phyloP scores from a whole-genome alignment of 768 basidiomycete species.

The Tylopilus balloui region DNA sequence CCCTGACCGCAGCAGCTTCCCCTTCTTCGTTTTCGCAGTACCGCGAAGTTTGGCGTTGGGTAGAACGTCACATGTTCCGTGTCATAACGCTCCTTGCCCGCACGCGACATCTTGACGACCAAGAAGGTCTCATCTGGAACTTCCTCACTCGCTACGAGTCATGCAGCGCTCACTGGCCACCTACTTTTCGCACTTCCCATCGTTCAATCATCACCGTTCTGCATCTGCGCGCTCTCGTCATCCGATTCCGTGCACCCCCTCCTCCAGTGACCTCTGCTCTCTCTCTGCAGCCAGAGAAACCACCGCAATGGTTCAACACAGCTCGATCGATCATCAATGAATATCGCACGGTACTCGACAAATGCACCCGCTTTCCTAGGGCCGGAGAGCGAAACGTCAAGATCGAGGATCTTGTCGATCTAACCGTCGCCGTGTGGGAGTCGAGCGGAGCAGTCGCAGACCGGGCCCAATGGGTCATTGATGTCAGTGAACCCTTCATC shows the following conservation, averaged over 20 bases:
- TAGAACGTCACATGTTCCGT: conserved; percentile 79
- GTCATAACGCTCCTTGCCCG: conserved; percentile 62
- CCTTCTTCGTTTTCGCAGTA: conserved; percentile 57
- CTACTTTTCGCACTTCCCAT: conserved; percentile 72
- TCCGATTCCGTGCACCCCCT: conserved; percentile 39
- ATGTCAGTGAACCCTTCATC: conserved; percentile 46
- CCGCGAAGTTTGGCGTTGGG: conserved; percentile 85
- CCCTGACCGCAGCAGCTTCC: conserved; percentile 23
- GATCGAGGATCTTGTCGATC: conserved; percentile 81
- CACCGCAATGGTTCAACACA: conserved; percentile 57
- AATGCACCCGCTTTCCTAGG: conserved; percentile 70
- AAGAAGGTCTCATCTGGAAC: conserved; percentile 48
- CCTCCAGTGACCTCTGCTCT: conserved; percentile 13
- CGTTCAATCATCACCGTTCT: conserved; percentile 66
- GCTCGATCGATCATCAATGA: conserved; percentile 66
- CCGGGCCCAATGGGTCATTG: conserved; percentile 73
- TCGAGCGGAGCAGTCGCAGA: conserved; percentile 58
- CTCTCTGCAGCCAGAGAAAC: conserved; percentile 25
- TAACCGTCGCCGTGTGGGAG: conserved; percentile 81
- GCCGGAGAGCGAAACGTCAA: conserved; percentile 75
- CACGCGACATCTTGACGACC: conserved; percentile 34
- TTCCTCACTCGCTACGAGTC: conserved; percentile 58
- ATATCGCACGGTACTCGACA: conserved; percentile 63
- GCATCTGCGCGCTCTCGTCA: conserved; percentile 67
- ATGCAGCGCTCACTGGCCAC: conserved; percentile 69